Base-by-base conservation (phyloP, 257 asterid genomes). In the Przewalskia tangutica region DNA sequence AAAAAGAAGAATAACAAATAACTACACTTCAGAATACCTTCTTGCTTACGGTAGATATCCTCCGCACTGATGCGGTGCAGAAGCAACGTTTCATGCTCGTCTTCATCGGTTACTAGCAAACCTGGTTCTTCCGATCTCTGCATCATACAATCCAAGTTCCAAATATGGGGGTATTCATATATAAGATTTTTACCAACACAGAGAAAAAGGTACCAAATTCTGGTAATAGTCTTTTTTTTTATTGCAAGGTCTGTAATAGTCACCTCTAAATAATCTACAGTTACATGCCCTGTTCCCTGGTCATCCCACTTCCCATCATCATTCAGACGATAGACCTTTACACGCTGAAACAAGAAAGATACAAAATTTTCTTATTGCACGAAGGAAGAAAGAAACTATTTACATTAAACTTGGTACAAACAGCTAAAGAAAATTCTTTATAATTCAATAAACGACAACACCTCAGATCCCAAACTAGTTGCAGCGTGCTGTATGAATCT, bases 281-380 rank as follows among this genome's bases (percentile, higher is more conserved):
- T 89, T 81, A 93, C 97, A 71, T 94, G 98, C 85, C 99, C 99
- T 85, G 99, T 95, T 89, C 99, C 99, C 90, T 94, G 98, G 87
- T 95, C 99, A 84, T 94, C 99, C 99, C 99, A 95, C 89, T 91
- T 95, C 46, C 98, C 99, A 68, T 95, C 97, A 63, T 86, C 97
- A 89, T 88, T 94, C 89, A 93, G 87, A 54, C 97, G 97, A 84
- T 95, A 95, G 54, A 95, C 98, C 90, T 94, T 95, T 68, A 95
- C 99, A 75, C 97, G 99, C 99, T 94, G 93, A 80, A 87, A 85
- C 59, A 55, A 44, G 9, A 54, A 27, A 27, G 32, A 27, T 7
- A 67, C 20, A 10, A 11, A 54, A 18, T 46, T 34, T 53, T 18
- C 46, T 64, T 1, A 64, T 64, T 44, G 3, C 44, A 12, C 18